phyloP scores from a whole-genome alignment of 148 eudicot species.

The Vaccinium myrtillus region DNA sequence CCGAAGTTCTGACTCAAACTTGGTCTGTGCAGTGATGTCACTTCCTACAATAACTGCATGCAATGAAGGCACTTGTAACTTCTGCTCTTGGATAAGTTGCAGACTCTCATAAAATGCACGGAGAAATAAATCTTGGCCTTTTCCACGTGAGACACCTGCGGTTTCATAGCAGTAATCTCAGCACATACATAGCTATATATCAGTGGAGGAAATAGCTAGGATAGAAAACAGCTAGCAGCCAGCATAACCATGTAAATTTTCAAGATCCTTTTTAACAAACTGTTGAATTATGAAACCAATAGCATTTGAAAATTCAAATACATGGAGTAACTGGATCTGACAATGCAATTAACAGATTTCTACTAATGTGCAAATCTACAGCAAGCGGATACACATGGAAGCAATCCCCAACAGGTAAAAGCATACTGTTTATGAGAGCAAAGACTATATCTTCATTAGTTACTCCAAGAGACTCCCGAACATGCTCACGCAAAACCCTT shows the following conservation, averaged over 20 bases:
- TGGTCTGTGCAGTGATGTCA: conserved; percentile 85
- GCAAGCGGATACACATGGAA: not conserved
- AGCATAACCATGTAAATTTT: not conserved
- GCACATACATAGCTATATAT: not conserved
- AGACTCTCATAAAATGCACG: conserved; percentile 81
- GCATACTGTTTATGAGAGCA: conserved; percentile 86
- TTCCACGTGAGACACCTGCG: conserved; percentile 96
- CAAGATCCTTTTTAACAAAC: not conserved
- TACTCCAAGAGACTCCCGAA: conserved; percentile 92
- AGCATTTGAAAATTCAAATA: not conserved
- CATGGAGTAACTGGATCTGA: not conserved
- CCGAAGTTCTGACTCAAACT: conserved; percentile 89
- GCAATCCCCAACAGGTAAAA: not conserved
- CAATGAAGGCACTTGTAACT: conserved; percentile 77
- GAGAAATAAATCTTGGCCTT: conserved; percentile 93
- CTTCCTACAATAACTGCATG: conserved; percentile 97
- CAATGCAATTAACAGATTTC: not conserved
- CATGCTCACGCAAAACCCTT: conserved; percentile 87
- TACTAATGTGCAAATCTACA: not conserved
- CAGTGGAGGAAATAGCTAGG: not conserved
- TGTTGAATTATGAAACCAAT: not conserved
- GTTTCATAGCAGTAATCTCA: not conserved
- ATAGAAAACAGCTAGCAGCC: not conserved
- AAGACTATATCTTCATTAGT: conserved; percentile 87
- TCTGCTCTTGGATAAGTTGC: conserved; percentile 69